phyloP scores from a whole-genome alignment of 257 asterid species.

The Nicotiana otophora region DNA sequence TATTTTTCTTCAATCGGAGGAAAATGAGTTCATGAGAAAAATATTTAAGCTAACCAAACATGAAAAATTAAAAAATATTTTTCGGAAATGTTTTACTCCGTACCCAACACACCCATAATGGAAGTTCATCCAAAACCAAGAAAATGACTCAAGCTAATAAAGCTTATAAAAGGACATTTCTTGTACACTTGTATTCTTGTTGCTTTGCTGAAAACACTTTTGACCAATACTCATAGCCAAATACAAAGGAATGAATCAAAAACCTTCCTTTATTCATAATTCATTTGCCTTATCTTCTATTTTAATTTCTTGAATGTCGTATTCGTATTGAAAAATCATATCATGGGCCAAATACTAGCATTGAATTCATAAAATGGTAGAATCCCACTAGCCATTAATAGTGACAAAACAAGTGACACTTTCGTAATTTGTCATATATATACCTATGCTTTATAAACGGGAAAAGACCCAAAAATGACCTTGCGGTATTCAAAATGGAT shows the following conservation, averaged over 20 bases:
- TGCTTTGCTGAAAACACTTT: conserved; percentile 5
- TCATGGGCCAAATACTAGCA: conserved; percentile 4
- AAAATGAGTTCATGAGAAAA: no score
- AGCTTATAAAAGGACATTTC: neutral
- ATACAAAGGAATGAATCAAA: neutral
- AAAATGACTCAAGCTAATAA: conserved; percentile 5
- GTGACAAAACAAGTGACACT: neutral
- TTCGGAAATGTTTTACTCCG: no score
- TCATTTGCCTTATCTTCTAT: neutral
- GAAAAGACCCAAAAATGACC: no score
- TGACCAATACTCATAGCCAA: neutral
- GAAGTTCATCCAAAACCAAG: neutral
- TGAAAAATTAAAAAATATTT: no score
- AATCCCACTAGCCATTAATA: neutral
- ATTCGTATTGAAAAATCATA: conserved; percentile 10
- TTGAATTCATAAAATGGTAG: conserved; percentile 8
- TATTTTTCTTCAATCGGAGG: no score
- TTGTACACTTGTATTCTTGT: neutral
- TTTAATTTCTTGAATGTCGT: neutral
- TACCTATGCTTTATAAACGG: neutral
- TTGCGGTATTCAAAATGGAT: no score
- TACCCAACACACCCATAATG: neutral
- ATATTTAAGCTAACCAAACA: no score
- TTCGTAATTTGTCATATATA: neutral
- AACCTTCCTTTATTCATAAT: neutral